Conservation (phyloP, 306 rosid species). For the Cucurbita argyrosperma region DNA sequence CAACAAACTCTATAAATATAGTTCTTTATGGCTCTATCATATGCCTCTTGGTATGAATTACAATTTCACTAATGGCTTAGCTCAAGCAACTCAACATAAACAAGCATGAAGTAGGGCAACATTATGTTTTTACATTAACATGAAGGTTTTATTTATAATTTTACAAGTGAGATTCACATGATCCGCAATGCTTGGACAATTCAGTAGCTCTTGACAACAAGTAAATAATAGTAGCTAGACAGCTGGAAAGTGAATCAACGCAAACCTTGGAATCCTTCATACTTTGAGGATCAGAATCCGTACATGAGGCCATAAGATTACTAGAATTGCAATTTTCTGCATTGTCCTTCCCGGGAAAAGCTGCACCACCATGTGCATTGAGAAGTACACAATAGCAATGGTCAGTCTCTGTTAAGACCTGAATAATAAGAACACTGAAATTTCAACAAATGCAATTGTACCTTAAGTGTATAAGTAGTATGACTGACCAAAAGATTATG, state of each 20-base stretch:
- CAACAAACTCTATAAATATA: not conserved
- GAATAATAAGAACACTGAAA: conserved; percentile 12
- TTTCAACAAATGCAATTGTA: not conserved
- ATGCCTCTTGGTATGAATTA: not conserved
- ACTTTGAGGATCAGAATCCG: conserved; percentile 21
- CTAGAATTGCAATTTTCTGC: conserved; percentile 35
- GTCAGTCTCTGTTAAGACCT: conserved; percentile 90
- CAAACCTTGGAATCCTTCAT: conserved; percentile 58
- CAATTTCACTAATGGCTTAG: not conserved
- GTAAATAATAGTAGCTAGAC: not conserved
- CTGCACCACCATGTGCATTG: conserved; percentile 93
- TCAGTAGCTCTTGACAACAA: not conserved
- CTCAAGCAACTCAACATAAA: not conserved
- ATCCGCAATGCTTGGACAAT: not conserved
- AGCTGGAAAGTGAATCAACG: conserved; percentile 9
- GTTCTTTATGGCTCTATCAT: not conserved
- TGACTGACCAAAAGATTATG: not conserved
- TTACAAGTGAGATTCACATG: not conserved
- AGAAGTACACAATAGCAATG: conserved; percentile 96
- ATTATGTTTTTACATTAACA: not conserved
- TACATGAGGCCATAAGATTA: conserved; percentile 18
- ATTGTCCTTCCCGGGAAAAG: conserved; percentile 54
- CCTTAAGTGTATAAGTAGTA: not conserved
- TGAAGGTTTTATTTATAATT: not conserved
- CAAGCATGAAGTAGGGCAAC: not conserved